A percentile compares a stretch with the other conserved stretches of the same genome.
These are phyloP conservation scores for Cicer chorassanicum DNA, from an alignment of 306 rosid species.

Conservation along the genomic window DNA sequence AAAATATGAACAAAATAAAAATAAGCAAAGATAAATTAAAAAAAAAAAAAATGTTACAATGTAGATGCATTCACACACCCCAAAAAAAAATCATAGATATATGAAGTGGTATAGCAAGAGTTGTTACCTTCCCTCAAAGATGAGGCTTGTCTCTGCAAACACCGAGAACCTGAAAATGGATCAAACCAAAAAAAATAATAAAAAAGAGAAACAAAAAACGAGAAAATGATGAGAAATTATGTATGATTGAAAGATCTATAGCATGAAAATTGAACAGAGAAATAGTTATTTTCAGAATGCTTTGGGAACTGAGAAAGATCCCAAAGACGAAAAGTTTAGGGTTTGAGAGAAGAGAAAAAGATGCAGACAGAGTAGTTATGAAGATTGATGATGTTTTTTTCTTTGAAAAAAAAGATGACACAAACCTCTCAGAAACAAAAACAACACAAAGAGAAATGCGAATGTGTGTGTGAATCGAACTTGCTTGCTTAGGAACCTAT, in stretches of 20 bases:
- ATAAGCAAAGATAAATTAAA: neutral
- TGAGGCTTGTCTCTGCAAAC: slow-evolving; percentile 36
- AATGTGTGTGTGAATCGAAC: slow-evolving; percentile 53
- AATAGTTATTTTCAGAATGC: slow-evolving; percentile 27
- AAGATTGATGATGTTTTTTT: slow-evolving; percentile 42
- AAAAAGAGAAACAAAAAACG: neutral
- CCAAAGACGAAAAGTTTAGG: slow-evolving; percentile 48
- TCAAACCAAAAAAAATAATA: neutral
- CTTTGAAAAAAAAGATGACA: slow-evolving; percentile 30
- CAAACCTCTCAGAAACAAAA: slow-evolving; percentile 46
- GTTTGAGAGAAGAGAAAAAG: slow-evolving; percentile 40
- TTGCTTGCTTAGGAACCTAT: slow-evolving; percentile 31
- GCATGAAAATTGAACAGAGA: slow-evolving; percentile 34
- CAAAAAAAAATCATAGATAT: neutral
- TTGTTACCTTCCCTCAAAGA: slow-evolving; percentile 44
- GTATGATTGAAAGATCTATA: slow-evolving; percentile 45
- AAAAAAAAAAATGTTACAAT: slow-evolving; percentile 35
- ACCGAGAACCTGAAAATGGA: slow-evolving; percentile 50
- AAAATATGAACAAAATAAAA: neutral
- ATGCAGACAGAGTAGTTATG: slow-evolving; percentile 33
- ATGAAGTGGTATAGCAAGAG: slow-evolving; percentile 27
- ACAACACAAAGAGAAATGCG: slow-evolving; percentile 34
- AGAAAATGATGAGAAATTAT: slow-evolving; percentile 37
- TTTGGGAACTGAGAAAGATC: slow-evolving; percentile 34
- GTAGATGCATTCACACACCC: slow-evolving; percentile 34